Percentiles rank a stretch among this genome's conserved stretches.
phyloP scores from a whole-genome alignment of 352 stramenopile genomes.

The Pythium sp. region DNA sequence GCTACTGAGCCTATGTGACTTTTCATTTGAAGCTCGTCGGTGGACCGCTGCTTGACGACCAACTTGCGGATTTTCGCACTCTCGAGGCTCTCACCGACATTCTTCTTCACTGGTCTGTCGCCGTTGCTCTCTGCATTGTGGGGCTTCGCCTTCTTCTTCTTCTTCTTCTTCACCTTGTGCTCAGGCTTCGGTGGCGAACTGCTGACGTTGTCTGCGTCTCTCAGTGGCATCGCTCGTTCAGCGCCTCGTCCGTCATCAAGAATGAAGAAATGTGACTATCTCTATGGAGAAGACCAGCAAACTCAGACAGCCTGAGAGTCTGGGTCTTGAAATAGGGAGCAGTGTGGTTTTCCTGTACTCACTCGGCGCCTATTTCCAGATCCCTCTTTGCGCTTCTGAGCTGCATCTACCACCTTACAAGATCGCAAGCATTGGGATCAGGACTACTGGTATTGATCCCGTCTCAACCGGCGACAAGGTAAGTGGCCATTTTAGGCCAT shows the following conservation, averaged over 20 bases:
- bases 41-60: conserved; percentile 15
- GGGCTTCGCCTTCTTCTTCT: conserved; percentile 21
- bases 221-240: background rate
- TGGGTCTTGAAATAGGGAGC: background rate
- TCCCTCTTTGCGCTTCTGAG: background rate
- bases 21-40: background rate
- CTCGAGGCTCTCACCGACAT: background rate
- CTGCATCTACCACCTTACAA: background rate
- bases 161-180: conserved; percentile 1
- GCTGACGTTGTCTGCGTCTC: background rate
- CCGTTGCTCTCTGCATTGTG: background rate
- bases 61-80: conserved; percentile 8
- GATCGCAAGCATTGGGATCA: background rate
- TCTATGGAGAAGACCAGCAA: background rate
- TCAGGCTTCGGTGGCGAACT: background rate
- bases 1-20: background rate
- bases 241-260: background rate
- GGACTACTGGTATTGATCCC: background rate
- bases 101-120: background rate
- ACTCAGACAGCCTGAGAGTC: background rate
- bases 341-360: background rate
- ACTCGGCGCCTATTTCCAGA: background rate
- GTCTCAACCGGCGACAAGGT: background rate
- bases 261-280: background rate
- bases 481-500: background rate